Evolutionary conservation across 176 grass and related monocot genomes (phyloP).

Genomic region (Typha latifolia): DNA sequence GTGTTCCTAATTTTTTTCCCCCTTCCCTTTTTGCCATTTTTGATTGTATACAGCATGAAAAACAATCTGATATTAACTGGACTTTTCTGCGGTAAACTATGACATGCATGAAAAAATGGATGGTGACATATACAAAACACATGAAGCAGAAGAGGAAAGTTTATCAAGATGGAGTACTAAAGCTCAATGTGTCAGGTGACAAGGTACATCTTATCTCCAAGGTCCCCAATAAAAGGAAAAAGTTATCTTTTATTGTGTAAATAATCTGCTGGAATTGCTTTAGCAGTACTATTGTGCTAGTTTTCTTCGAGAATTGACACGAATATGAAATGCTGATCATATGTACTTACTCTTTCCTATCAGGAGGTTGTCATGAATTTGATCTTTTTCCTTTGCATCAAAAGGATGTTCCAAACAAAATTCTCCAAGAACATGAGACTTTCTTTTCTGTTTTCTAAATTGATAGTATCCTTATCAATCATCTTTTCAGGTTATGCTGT

Average conservation of each 20-base stretch:
- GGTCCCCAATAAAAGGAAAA: background rate
- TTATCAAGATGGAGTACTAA: constrained; percentile 60
- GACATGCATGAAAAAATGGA: constrained; percentile 23
- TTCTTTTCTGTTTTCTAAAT: background rate
- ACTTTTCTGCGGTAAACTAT: background rate
- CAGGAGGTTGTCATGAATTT: background rate
- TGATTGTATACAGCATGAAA: background rate
- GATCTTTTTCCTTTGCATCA: background rate
- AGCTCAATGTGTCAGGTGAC: constrained; percentile 35
- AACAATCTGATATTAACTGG: background rate
- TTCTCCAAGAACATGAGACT: background rate
- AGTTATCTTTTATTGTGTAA: background rate
- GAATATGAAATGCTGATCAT: background rate
- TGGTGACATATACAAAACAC: constrained; percentile 71
- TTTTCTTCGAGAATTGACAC: background rate
- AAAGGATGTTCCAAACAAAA: background rate
- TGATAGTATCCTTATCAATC: background rate
- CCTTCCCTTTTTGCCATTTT: background rate
- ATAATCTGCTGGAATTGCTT: constrained; percentile 27
- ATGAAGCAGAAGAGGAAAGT: constrained; percentile 83
- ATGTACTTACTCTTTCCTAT: background rate
- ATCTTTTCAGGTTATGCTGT: constrained; percentile 22
- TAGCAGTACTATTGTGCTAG: constrained; percentile 1
- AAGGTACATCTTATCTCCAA: constrained; percentile 29
- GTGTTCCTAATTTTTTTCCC: background rate